phyloP scores from a whole-genome alignment of 116 monocot genomes.

The Posidonia oceanica region DNA sequence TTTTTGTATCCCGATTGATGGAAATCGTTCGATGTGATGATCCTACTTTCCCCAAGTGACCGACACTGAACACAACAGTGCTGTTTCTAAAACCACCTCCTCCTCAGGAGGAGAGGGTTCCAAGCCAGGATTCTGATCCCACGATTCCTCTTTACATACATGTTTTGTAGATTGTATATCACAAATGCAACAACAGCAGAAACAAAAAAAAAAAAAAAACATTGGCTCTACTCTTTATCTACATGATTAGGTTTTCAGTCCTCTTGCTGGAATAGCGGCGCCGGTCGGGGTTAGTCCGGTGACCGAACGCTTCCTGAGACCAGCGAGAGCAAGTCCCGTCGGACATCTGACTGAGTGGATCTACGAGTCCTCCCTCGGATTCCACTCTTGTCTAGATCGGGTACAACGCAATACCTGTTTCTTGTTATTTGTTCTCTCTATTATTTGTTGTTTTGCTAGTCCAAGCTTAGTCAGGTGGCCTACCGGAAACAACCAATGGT shows the following conservation, averaged over 20 bases:
- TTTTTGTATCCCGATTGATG: too few species aligned
- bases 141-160: too few species aligned
- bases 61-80: too few species aligned
- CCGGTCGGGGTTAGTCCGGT: background rate
- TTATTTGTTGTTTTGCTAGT: background rate
- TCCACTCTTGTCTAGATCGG: conserved; percentile 8
- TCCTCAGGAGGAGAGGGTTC: too few species aligned
- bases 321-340: conserved; percentile 1
- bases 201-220: too few species aligned
- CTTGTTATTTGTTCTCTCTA: background rate
- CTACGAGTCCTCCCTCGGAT: background rate
- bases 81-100: too few species aligned
- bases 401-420: background rate
- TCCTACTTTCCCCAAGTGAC: too few species aligned
- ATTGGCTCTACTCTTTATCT: too few species aligned
- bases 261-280: conserved; percentile 8
- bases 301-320: conserved; percentile 10
- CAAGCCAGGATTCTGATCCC: too few species aligned
- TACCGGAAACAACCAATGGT: background rate
- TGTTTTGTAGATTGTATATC: too few species aligned
- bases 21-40: too few species aligned
- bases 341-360: conserved; percentile 7
- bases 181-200: too few species aligned
- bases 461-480: conserved; percentile 5
- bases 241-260: background rate